phyloP scores from a whole-genome alignment of 495 filamentous ascomycete species.

The Hapsidospora chrysogenum region DNA sequence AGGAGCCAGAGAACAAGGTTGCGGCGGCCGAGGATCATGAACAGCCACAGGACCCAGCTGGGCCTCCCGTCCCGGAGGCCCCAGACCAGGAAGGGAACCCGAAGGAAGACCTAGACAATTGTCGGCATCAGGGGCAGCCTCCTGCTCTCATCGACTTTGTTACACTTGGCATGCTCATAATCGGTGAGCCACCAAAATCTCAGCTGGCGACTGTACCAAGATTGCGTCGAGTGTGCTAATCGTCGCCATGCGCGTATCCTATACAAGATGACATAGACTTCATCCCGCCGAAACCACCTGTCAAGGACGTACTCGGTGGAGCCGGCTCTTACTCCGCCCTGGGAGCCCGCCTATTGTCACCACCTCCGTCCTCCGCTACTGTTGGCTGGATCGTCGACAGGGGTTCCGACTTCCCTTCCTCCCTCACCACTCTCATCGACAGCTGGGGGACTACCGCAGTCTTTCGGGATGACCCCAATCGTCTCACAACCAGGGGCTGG shows the following conservation, averaged over 20 bases:
- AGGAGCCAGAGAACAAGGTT: too few relatives aligned
- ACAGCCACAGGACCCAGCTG: too few relatives aligned
- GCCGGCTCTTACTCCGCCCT: constrained; percentile 75
- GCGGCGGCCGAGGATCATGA: too few relatives aligned
- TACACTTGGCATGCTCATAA: constrained; percentile 91
- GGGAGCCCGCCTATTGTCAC: constrained; percentile 74
- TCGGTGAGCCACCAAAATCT: constrained; percentile 40
- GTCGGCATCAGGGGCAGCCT: background rate
- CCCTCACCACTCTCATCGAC: constrained; percentile 42
- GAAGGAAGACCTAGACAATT: too few relatives aligned
- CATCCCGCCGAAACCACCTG: constrained; percentile 38
- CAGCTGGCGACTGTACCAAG: background rate
- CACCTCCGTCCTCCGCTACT: constrained; percentile 33
- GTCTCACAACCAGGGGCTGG: constrained; percentile 78
- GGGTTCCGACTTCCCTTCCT: constrained; percentile 67
- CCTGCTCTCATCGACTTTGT: constrained; percentile 49
- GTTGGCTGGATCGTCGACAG: constrained; percentile 87
- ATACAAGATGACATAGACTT: constrained; percentile 79
- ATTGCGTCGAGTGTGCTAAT: background rate
- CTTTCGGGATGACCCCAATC: constrained; percentile 44
- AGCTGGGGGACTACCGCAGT: constrained; percentile 58
- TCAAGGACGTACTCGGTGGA: constrained; percentile 63
- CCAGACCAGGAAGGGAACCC: too few relatives aligned
- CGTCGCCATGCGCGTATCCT: background rate
- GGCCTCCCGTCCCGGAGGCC: too few relatives aligned